Evolutionary conservation across 2,329 filamentous ascomycete species (phyloP).

Genomic region (Sporothrix phasma): DNA sequence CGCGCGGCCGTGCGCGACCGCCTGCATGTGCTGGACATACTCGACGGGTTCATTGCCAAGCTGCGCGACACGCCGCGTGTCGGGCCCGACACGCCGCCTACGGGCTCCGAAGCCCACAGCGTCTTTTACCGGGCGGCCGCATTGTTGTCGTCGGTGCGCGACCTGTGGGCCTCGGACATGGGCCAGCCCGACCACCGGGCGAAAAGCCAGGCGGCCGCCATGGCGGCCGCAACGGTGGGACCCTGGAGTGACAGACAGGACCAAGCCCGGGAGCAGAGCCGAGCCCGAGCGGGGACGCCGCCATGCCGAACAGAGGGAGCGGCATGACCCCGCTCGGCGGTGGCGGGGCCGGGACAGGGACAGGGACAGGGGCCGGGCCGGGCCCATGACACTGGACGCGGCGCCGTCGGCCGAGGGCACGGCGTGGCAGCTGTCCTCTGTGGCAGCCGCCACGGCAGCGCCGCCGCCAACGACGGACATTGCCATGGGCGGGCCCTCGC

Average conservation of each 20-base stretch:
- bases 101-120: neutral
- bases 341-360: no score
- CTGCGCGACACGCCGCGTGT: constrained; percentile 11
- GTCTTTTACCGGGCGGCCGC: constrained; percentile 9
- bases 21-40: constrained; percentile 28
- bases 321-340: neutral
- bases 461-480: neutral
- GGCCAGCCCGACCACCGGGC: neutral
- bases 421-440: neutral
- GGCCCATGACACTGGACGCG: neutral
- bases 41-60: constrained; percentile 21
- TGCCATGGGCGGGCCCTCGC: neutral
- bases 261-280: neutral
- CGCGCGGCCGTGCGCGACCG: constrained; percentile 24
- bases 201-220: neutral
- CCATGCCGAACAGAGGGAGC: no score
- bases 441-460: neutral
- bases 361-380: no score
- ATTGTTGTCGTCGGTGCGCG: constrained; percentile 13
- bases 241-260: neutral
- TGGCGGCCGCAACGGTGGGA: neutral
- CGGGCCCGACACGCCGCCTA: neutral
- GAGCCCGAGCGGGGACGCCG: no score
- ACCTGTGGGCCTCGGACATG: constrained; percentile 13
- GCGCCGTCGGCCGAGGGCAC: neutral